Conservation (phyloP, 2,329 filamentous ascomycete genomes). For the Cordyceps cicadae region DNA sequence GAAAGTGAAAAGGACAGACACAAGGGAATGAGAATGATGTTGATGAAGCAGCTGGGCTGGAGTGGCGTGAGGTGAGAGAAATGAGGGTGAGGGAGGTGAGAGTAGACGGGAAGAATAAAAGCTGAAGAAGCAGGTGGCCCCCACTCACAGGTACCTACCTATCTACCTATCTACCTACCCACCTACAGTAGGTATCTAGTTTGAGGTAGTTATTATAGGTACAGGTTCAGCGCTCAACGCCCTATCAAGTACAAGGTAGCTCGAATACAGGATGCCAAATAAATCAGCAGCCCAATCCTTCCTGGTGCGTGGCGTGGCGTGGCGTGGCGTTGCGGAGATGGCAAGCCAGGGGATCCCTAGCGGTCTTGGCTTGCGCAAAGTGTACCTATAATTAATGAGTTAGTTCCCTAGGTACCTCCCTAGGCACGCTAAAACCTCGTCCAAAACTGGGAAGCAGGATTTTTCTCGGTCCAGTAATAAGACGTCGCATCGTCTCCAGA, state of each 20-base stretch:
- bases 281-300: neutral
- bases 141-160: too few relatives aligned
- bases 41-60: neutral
- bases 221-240: too few relatives aligned
- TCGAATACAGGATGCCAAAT: neutral
- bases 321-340: slow-evolving; percentile 9
- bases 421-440: neutral
- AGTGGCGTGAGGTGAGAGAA: neutral
- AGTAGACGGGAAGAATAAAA: slow-evolving; percentile 6
- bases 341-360: neutral
- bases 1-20: neutral
- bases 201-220: too few relatives aligned
- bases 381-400: too few relatives aligned
- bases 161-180: too few relatives aligned
- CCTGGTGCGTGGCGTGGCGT: neutral
- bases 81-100: neutral
- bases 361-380: slow-evolving; percentile 3
- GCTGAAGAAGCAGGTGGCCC: neutral
- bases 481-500: neutral
- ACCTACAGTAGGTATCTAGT: too few relatives aligned
- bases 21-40: neutral
- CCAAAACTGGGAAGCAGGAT: slow-evolving; percentile 1
- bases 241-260: too few relatives aligned
- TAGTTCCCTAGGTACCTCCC: too few relatives aligned
- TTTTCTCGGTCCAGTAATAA: neutral